Evolutionary conservation across 2,329 filamentous ascomycete genomes (phyloP).

Genomic region (Thermothelomyces thermophilus): DNA sequence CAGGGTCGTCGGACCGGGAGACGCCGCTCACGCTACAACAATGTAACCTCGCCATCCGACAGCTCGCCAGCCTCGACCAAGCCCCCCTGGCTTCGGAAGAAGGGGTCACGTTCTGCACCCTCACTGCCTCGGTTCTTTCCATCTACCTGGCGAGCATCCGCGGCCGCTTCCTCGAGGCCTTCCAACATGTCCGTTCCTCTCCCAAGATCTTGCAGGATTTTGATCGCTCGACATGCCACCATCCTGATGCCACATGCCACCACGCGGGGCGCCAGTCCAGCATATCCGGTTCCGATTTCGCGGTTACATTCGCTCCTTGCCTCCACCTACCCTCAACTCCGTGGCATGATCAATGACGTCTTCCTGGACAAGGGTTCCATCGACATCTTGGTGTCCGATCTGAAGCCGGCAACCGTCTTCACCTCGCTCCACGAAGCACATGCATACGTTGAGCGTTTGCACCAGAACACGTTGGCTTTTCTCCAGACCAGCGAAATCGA

Average conservation of each 20-base stretch:
- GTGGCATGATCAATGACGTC: constrained; percentile 13
- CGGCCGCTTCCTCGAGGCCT: constrained; percentile 15
- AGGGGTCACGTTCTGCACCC: constrained; percentile 10
- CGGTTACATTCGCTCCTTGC: constrained; percentile 13
- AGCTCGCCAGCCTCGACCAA: constrained; percentile 5
- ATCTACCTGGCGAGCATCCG: constrained; percentile 18
- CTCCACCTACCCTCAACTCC: constrained; percentile 18
- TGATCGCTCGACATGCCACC: not conserved
- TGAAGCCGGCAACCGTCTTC: constrained; percentile 14
- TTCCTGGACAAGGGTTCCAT: not conserved
- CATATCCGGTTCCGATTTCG: constrained; percentile 12
- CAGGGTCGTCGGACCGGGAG: not conserved
- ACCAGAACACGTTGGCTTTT: constrained; percentile 15
- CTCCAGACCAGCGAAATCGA: constrained; percentile 6
- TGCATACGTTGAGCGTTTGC: constrained; percentile 13
- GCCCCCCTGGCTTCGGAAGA: not conserved
- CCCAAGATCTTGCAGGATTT: constrained; percentile 14
- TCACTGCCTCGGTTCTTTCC: constrained; percentile 21
- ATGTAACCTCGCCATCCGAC: constrained; percentile 14
- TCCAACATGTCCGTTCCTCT: constrained; percentile 17
- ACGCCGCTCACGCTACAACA: constrained; percentile 15
- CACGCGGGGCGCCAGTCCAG: not conserved
- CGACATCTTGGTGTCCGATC: constrained; percentile 9
- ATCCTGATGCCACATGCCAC: not conserved
- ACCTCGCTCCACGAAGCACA: constrained; percentile 16